Percentiles rank a stretch among this genome's conserved stretches.
phyloP scores from a whole-genome alignment of 192 early-diverging fungal genomes.

The Rhizophlyctis rosea region DNA sequence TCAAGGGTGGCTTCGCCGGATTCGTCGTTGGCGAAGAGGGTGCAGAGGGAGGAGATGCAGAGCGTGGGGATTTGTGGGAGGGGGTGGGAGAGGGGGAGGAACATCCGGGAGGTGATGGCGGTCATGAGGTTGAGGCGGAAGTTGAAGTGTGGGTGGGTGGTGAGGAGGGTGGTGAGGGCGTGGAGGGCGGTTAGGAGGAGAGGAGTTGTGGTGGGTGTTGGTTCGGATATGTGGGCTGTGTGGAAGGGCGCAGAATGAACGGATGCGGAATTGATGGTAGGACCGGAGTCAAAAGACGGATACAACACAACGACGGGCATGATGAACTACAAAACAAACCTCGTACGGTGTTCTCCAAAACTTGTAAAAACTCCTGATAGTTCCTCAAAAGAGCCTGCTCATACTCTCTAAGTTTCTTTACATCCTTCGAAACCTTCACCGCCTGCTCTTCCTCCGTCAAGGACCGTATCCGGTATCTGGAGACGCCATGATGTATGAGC shows the following conservation, averaged over 20 bases:
- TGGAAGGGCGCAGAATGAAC: not conserved
- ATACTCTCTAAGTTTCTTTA: constrained; percentile 80
- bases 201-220: constrained; percentile 6
- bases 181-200: constrained; percentile 63
- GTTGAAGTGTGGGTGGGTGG: constrained; percentile 89
- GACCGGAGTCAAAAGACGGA: no score
- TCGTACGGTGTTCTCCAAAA: constrained; percentile 54
- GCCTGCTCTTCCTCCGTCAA: constrained; percentile 78
- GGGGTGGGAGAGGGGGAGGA: constrained; percentile 51
- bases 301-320: no score
- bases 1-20: constrained; percentile 83
- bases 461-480: constrained; percentile 88
- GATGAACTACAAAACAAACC: no score
- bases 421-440: constrained; percentile 79
- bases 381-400: constrained; percentile 78
- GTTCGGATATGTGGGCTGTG: not conserved
- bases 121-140: constrained; percentile 88
- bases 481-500: no score
- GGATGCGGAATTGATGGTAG: not conserved
- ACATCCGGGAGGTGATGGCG: constrained; percentile 76
- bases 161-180: constrained; percentile 81
- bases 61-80: constrained; percentile 64
- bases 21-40: constrained; percentile 80
- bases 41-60: constrained; percentile 71
- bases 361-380: constrained; percentile 83